Evolutionary conservation across 805 yeast genomes (phyloP), one percentile per base, ranked within the genome.

Genomic region (Phaffomyces thermotolerans): DNA sequence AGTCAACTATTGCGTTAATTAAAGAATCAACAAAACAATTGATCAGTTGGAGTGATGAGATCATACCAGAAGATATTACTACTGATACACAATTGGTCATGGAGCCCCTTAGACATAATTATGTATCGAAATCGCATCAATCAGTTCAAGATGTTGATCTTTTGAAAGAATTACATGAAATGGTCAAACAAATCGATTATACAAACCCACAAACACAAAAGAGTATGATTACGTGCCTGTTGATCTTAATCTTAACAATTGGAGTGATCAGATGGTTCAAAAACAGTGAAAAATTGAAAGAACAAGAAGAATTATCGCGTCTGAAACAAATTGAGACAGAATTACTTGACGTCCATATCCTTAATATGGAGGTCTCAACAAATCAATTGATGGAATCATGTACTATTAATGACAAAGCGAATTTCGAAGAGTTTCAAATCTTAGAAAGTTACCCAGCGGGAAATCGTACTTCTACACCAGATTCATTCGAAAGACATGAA

Each of bases 401-500:
- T 32, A 35, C 46, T 10, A 25, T 43, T 13, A 22, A 30, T 12
- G 45, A 42, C 20, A 45, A 45, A 20, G 48, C 45, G 2, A 17
- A 5, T 9, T 12, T 42, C 6, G 48, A 45, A 37, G 45, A 45
- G 25, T 13, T 32, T 17, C 48, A 42, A 17, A 45, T 45, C 22
- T 20, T 45, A 20, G 42, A 45, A 15, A 32, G 41, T 18, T 45
- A 42, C n/a, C 14, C 15, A 8, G 14, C 35, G 17, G 22, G 4
- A 18, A 33, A 10, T 33, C 23, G 32, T 30, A 13, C 15, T 33
- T 27, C 34, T 13, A 23, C 33, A 13, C 15, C 54, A 4, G 52
- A 52, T 33, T 53, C 59, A 13, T 53, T 54, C 38, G 59, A 54
- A 40, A 43, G 49, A 33, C 50, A 47, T 20, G 59, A 54, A 34